Evolutionary conservation across 2,329 filamentous ascomycete genomes (phyloP).

Genomic region (Fusarium anthophilum): DNA sequence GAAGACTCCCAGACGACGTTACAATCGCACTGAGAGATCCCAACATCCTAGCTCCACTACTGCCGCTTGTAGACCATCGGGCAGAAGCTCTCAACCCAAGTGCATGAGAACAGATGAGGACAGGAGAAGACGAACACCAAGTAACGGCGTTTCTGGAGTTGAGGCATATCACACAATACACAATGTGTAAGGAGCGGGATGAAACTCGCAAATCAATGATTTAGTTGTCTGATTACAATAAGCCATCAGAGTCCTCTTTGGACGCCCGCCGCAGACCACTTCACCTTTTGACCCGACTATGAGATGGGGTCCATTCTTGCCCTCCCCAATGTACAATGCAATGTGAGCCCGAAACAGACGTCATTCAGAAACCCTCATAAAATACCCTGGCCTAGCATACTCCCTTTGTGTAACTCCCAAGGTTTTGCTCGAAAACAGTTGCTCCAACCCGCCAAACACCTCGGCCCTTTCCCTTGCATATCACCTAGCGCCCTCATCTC

Average conservation of each 20-base stretch:
- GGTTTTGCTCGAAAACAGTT: constrained; percentile 12
- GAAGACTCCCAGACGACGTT: constrained; percentile 73
- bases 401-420: constrained; percentile 26
- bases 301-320: background rate
- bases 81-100: constrained; percentile 60
- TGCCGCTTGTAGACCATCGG: constrained; percentile 75
- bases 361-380: constrained; percentile 33
- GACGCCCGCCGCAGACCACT: background rate
- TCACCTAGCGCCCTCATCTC: background rate
- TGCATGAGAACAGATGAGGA: background rate
- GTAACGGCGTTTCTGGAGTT: constrained; percentile 32
- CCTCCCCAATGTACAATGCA: constrained; percentile 5
- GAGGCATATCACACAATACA: constrained; percentile 3
- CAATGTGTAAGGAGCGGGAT: constrained; percentile 2
- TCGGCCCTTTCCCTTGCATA: background rate
- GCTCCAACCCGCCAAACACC: constrained; percentile 21
- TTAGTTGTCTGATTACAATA: constrained; percentile 36
- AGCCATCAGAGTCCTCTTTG: constrained; percentile 7
- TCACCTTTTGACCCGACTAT: background rate
- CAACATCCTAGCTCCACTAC: constrained; percentile 74
- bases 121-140: background rate
- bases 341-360: constrained; percentile 28
- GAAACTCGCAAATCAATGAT: constrained; percentile 14
- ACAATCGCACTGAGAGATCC: constrained; percentile 82
- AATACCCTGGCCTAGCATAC: constrained; percentile 7